Conservation (phyloP, 192 early-diverging fungal genomes). For the Coemansia sp. region DNA sequence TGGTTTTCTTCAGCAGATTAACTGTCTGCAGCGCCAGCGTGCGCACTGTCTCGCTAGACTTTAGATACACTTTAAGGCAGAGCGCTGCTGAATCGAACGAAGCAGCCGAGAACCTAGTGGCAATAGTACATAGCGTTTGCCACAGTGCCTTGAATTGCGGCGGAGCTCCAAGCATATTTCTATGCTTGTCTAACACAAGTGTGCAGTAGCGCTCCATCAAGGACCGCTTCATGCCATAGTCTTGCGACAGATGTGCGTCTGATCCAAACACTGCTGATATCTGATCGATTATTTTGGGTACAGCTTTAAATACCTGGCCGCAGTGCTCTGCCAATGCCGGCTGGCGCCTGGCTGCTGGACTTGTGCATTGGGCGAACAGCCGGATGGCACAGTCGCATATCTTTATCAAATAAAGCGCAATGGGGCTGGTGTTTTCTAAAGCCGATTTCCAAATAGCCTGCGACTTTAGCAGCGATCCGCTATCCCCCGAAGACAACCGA, state of each 20-base stretch:
- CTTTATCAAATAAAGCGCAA: conserved; percentile 24
- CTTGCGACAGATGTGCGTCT: conserved; percentile 13
- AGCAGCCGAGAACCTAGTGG: conserved; percentile 8
- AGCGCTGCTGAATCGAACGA: conserved; percentile 19
- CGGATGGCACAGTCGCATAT: conserved; percentile 21
- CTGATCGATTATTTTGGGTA: conserved; percentile 17
- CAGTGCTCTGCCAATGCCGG: background rate
- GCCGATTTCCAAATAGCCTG: conserved; percentile 33
- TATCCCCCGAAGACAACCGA: conserved; percentile 15
- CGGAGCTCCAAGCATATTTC: conserved; percentile 19
- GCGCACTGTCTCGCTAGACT: conserved; percentile 25
- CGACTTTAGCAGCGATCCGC: conserved; percentile 22
- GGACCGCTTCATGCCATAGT: conserved; percentile 27
- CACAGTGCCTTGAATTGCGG: conserved; percentile 33
- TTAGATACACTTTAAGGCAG: conserved; percentile 18
- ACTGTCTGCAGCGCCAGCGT: conserved; percentile 14
- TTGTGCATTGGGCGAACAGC: conserved; percentile 13
- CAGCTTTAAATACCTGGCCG: conserved; percentile 5
- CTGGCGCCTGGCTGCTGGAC: conserved; percentile 2
- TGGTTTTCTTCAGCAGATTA: conserved; percentile 1
- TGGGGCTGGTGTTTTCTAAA: conserved; percentile 23
- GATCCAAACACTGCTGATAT: conserved; percentile 22
- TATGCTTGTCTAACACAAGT: conserved; percentile 16
- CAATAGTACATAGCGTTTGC: conserved; percentile 29
- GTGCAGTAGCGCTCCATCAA: conserved; percentile 22